phyloP scores from a whole-genome alignment of 1,284 basidiomycete genomes.

The Leccinum olivaceoglutinosum region DNA sequence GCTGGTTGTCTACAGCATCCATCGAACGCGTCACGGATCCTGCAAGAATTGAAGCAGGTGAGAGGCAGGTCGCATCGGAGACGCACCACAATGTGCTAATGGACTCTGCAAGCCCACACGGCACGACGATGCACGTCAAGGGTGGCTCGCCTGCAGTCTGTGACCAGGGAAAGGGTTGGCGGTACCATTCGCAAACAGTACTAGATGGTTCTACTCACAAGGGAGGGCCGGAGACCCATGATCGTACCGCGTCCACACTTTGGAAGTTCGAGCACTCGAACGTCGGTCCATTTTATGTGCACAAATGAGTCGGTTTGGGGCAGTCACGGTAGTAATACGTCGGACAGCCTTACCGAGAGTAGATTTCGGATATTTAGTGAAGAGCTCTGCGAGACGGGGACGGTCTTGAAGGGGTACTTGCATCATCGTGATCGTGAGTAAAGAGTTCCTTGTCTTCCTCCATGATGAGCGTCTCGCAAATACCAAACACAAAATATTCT shows the following conservation, averaged over 20 bases:
- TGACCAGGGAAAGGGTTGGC: neutral
- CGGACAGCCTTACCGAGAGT: constrained; percentile 38
- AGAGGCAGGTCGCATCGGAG: constrained; percentile 29
- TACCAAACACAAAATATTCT: no score
- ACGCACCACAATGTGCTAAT: constrained; percentile 47
- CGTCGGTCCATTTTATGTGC: constrained; percentile 50
- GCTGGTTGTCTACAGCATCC: constrained; percentile 32
- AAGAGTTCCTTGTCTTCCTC: neutral
- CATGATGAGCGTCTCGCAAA: constrained; percentile 14
- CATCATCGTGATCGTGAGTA: constrained; percentile 12
- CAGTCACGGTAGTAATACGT: neutral
- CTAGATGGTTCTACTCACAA: constrained; percentile 34
- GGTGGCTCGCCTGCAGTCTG: constrained; percentile 20
- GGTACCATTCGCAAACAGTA: neutral
- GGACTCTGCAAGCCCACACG: constrained; percentile 62
- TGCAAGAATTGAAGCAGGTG: constrained; percentile 22
- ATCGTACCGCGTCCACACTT: constrained; percentile 53
- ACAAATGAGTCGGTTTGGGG: neutral
- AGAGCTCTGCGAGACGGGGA: constrained; percentile 24
- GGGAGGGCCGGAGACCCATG: constrained; percentile 50
- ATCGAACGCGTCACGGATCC: constrained; percentile 53
- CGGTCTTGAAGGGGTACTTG: constrained; percentile 9
- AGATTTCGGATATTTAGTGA: constrained; percentile 48
- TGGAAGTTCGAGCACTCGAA: constrained; percentile 57
- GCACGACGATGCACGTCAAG: constrained; percentile 48